A percentile compares a stretch with the other conserved stretches of the same genome.
Evolutionary conservation across 257 asterid species (phyloP).

Genomic region (Solanum clarkiae): DNA sequence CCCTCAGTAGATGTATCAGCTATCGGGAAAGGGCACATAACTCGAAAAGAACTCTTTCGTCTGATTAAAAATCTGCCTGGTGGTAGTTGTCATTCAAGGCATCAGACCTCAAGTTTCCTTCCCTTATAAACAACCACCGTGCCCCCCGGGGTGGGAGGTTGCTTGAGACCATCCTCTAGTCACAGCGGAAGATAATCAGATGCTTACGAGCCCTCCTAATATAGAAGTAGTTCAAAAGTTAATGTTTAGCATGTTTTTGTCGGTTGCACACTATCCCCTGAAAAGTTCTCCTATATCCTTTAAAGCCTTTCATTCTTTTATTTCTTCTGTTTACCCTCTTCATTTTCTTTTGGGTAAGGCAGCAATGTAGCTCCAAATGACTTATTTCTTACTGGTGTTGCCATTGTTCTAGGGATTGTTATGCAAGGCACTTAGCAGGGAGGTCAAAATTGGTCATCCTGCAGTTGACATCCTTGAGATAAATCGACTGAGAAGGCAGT

Average conservation of each 20-base stretch:
- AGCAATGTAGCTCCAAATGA: neutral
- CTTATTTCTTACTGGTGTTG: neutral
- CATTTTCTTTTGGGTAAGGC: neutral
- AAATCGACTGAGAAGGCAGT: constrained; percentile 63
- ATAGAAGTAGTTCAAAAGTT: neutral
- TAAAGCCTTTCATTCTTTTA: neutral
- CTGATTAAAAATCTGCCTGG: neutral
- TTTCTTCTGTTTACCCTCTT: neutral
- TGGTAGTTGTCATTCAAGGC: neutral
- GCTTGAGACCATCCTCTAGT: neutral
- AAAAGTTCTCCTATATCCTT: neutral
- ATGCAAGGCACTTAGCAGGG: constrained; percentile 2
- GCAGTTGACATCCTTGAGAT: constrained; percentile 52
- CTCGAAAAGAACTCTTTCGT: neutral
- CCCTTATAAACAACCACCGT: neutral
- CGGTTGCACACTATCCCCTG: neutral
- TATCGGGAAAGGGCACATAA: neutral
- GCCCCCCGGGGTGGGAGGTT: neutral
- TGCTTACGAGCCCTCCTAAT: neutral
- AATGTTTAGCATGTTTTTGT: neutral
- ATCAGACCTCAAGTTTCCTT: neutral
- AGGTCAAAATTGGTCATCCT: constrained; percentile 14
- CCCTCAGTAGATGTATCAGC: neutral
- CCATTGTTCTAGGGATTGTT: constrained; percentile 13
- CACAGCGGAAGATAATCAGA: neutral